A percentile compares a stretch with the other conserved stretches of the same genome.
Evolutionary conservation across 2,329 filamentous ascomycete species (phyloP).

Genomic region (Lojkania enalia): DNA sequence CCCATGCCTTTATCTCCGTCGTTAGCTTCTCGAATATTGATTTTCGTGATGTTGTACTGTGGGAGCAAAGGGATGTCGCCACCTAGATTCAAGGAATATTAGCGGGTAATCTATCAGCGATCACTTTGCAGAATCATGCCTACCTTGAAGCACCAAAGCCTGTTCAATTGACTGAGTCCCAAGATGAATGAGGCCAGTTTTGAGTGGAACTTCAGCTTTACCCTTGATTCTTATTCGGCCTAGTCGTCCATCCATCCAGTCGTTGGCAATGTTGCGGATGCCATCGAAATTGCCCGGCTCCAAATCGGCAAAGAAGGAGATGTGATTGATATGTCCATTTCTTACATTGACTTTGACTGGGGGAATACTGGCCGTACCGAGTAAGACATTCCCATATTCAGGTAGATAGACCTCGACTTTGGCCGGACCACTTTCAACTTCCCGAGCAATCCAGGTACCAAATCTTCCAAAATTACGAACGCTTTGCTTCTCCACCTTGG

Average conservation of each 20-base stretch:
- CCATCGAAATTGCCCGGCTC: constrained; percentile 75
- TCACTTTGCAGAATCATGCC: constrained; percentile 48
- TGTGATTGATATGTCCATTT: constrained; percentile 73
- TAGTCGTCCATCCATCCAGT: constrained; percentile 83
- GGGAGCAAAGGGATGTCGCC: constrained; percentile 75
- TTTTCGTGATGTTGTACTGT: constrained; percentile 76
- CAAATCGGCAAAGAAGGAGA: constrained; percentile 80
- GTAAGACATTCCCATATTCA: constrained; percentile 74
- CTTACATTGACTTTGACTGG: constrained; percentile 74
- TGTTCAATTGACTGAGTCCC: constrained; percentile 77
- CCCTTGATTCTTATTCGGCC: constrained; percentile 71
- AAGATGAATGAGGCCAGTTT: constrained; percentile 76
- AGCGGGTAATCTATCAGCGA: constrained; percentile 14
- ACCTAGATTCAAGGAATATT: constrained; percentile 38
- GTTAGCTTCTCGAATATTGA: constrained; percentile 76
- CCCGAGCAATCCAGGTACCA: constrained; percentile 77
- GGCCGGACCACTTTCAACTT: constrained; percentile 74
- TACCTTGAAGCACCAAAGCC: constrained; percentile 80
- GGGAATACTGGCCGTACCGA: constrained; percentile 78
- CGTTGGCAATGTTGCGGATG: constrained; percentile 78
- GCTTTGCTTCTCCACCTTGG: constrained; percentile 69
- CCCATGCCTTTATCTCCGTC: constrained; percentile 67
- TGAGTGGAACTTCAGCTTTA: constrained; percentile 72
- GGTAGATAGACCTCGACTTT: constrained; percentile 78
- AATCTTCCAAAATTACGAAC: constrained; percentile 76